phyloP scores from a whole-genome alignment of 805 yeast genomes.

The Allodekkera sacchari region DNA sequence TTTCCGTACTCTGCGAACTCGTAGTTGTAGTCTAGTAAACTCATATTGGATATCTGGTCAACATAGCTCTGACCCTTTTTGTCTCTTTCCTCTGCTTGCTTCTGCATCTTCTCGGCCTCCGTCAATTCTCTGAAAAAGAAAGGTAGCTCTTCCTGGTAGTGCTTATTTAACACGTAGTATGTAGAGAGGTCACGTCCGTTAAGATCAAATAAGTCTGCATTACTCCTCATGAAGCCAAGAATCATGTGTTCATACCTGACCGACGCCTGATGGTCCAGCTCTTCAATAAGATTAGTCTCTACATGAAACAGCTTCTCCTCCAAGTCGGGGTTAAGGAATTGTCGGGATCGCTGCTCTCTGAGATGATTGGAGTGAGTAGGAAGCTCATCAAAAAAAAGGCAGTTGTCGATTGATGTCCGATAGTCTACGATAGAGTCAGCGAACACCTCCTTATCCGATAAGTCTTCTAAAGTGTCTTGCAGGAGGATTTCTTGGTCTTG shows the following conservation, averaged over 20 bases:
- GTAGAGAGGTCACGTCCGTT: conserved; percentile 11
- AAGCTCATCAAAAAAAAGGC: no score
- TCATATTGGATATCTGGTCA: no score
- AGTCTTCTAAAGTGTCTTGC: no score
- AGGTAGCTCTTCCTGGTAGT: conserved; percentile 11
- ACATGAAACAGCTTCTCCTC: conserved; percentile 9
- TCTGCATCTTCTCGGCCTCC: conserved; percentile 3
- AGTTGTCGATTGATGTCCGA: no score
- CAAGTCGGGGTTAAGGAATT: background rate
- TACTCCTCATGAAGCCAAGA: conserved; percentile 15
- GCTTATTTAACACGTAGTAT: conserved; percentile 9
- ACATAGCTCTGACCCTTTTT: no score
- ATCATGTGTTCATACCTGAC: conserved; percentile 18
- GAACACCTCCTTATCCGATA: no score
- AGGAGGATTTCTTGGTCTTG: no score
- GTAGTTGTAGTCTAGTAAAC: no score
- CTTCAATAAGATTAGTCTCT: conserved; percentile 18
- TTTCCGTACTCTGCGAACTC: background rate
- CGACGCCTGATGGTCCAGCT: conserved; percentile 17
- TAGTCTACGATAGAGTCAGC: no score
- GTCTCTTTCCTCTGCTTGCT: conserved; percentile 2
- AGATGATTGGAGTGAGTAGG: no score
- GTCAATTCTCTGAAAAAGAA: no score
- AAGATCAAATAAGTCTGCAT: conserved; percentile 9
- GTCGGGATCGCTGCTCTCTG: background rate